Conservation (phyloP, 768 basidiomycete genomes). For the Trametes cinnabarina region DNA sequence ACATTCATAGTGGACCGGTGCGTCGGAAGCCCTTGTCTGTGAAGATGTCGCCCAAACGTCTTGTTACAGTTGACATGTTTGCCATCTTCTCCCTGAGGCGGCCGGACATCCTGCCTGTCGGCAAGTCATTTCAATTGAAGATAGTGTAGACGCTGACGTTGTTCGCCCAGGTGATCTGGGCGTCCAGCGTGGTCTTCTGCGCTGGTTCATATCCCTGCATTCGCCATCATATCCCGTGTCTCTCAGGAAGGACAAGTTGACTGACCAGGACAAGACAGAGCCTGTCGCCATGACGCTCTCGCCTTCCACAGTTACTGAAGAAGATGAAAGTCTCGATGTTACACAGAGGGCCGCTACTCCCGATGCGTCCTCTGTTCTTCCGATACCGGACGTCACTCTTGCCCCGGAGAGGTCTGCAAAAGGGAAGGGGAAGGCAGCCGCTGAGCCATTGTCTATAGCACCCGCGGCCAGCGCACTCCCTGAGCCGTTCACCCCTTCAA, state of each 20-base stretch:
- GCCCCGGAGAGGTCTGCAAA: slow-evolving; percentile 16
- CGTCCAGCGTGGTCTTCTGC: slow-evolving; percentile 69
- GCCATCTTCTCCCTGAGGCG: slow-evolving; percentile 84
- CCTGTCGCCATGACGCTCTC: slow-evolving; percentile 10
- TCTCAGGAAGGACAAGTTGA: slow-evolving; percentile 37
- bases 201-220: slow-evolving; percentile 68
- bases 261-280: slow-evolving; percentile 39
- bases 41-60: not conserved
- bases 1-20: slow-evolving; percentile 58
- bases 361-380: slow-evolving; percentile 23
- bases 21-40: slow-evolving; percentile 5
- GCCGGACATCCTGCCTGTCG: slow-evolving; percentile 74
- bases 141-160: not conserved
- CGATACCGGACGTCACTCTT: slow-evolving; percentile 18
- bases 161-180: slow-evolving; percentile 68
- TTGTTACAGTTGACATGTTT: slow-evolving; percentile 80
- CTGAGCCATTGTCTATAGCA: slow-evolving; percentile 11
- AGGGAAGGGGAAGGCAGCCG: slow-evolving; percentile 21
- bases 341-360: slow-evolving; percentile 14
- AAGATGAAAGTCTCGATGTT: not conserved
- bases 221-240: slow-evolving; percentile 48
- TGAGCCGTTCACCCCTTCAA: slow-evolving; percentile 65
- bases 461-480: slow-evolving; percentile 35
- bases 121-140: slow-evolving; percentile 30
- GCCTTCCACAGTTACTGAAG: not conserved